Evolutionary conservation across 1,284 basidiomycete species (phyloP).

Genomic region (Ustilago cynodontis): DNA sequence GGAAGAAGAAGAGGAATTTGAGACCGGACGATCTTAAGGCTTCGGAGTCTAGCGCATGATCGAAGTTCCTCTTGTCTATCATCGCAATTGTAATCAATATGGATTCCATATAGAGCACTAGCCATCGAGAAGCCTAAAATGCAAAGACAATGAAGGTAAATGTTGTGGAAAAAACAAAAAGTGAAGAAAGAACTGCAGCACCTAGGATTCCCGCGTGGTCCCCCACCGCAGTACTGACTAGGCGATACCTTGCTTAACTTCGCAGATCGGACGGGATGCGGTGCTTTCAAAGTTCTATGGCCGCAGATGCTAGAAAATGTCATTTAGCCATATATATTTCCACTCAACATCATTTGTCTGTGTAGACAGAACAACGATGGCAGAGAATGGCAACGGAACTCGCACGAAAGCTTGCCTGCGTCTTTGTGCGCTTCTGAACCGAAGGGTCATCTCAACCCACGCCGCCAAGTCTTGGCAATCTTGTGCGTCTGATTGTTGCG

Average conservation of each 20-base stretch:
- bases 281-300: slow-evolving; percentile 83
- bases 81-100: neutral
- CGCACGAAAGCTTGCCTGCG: too few relatives aligned
- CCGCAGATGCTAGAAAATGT: too few relatives aligned
- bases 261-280: slow-evolving; percentile 84
- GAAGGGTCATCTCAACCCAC: neutral
- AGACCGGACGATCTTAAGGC: slow-evolving; percentile 39
- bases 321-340: too few relatives aligned
- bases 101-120: too few relatives aligned
- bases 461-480: neutral
- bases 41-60: neutral
- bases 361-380: too few relatives aligned
- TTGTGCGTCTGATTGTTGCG: neutral
- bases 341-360: too few relatives aligned
- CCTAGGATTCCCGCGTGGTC: slow-evolving; percentile 85
- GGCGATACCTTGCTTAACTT: slow-evolving; percentile 83
- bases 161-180: too few relatives aligned
- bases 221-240: slow-evolving; percentile 86
- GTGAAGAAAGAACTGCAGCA: slow-evolving; percentile 81
- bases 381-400: too few relatives aligned
- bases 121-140: neutral
- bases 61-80: neutral
- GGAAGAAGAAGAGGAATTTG: slow-evolving; percentile 50
- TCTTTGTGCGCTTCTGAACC: neutral
- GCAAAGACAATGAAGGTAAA: neutral